Base-by-base conservation (phyloP, 495 filamentous ascomycete genomes). In the Margaritispora aquatica region DNA sequence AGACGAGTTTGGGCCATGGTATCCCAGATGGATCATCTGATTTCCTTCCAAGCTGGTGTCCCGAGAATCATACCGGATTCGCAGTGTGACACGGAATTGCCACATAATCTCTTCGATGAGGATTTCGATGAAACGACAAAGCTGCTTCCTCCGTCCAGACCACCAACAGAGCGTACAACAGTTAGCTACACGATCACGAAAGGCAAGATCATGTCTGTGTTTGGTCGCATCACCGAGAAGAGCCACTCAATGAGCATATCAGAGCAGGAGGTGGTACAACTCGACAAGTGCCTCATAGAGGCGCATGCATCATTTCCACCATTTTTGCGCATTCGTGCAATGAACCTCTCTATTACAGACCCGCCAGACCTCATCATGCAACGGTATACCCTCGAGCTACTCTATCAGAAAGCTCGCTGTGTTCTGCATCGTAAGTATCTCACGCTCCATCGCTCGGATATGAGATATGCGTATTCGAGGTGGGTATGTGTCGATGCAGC, bases 71-170 rank as follows among this genome's bases (percentile, higher is more conserved):
- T 96, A 19, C 82, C 88, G 54, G 71, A 82, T 19, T 77, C 85
- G 19, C 88, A 96, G 69, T 90, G 82, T 57, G 94, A 98, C 66
- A 89, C 90, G 0, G 83, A 89, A 56, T 70, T 94, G 31, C 93
- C 93, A 13, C 80, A 86, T 60, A 97, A 97, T 70, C 74, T 96
- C 22, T 89, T 90, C 66, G 93, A 98, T 67, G 91, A 96, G 62
- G 94, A 97, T 64, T 88, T 97, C 44, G 84, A 87, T 51, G 85
- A 90, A 53, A 82, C 85, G 51, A 87, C 80, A 62, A 86, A 86
- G 66, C 76, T 77, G 9, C 75, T 97, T 22, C 93, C 94, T 8
- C 80, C 84, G 3, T 83, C 89, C 0, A 77, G 90, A 58, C 85
- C 89, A 15, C 74, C 76, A 36, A 80, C 79, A 23, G 91, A 96